Evolutionary conservation across 192 early-diverging fungal species (phyloP).

Genomic region (Umbelopsis isabellina): DNA sequence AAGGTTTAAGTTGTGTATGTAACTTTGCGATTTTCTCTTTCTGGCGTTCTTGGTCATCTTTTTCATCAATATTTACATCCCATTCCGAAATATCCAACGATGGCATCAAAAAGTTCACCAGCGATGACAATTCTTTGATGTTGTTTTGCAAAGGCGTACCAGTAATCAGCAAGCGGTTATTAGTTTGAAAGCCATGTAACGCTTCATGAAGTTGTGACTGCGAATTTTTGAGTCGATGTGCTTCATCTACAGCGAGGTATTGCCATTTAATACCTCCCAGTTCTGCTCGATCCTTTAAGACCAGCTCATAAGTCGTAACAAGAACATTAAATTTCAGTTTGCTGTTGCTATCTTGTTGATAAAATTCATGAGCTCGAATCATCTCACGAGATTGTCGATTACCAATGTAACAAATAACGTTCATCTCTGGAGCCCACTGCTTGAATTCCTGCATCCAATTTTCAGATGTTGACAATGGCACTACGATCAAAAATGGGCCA

Average conservation of each 20-base stretch:
- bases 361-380: slow-evolving; percentile 92
- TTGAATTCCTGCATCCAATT: slow-evolving; percentile 93
- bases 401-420: slow-evolving; percentile 88
- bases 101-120: slow-evolving; percentile 93
- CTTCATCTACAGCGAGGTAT: slow-evolving; percentile 93
- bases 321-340: slow-evolving; percentile 86
- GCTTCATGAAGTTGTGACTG: slow-evolving; percentile 90
- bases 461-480: slow-evolving; percentile 92
- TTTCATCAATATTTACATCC: slow-evolving; percentile 68
- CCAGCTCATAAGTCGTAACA: slow-evolving; percentile 91
- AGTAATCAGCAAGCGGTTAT: slow-evolving; percentile 90
- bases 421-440: slow-evolving; percentile 94
- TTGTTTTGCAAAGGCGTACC: slow-evolving; percentile 97
- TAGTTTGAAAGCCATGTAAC: slow-evolving; percentile 81
- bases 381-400: slow-evolving; percentile 76
- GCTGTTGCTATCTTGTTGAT: slow-evolving; percentile 45
- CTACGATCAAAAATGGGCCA: slow-evolving; percentile 95
- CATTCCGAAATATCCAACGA: slow-evolving; percentile 77
- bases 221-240: slow-evolving; percentile 93
- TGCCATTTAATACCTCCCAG: slow-evolving; percentile 88
- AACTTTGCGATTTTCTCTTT: slow-evolving; percentile 77
- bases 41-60: slow-evolving; percentile 58
- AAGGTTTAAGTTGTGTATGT: slow-evolving; percentile 78
- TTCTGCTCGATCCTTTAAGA: slow-evolving; percentile 84
- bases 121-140: slow-evolving; percentile 86